A percentile compares a stretch with the other conserved stretches of the same genome.
Evolutionary conservation across 257 asterid species (phyloP).

Genomic region (Solanum bukasovii): DNA sequence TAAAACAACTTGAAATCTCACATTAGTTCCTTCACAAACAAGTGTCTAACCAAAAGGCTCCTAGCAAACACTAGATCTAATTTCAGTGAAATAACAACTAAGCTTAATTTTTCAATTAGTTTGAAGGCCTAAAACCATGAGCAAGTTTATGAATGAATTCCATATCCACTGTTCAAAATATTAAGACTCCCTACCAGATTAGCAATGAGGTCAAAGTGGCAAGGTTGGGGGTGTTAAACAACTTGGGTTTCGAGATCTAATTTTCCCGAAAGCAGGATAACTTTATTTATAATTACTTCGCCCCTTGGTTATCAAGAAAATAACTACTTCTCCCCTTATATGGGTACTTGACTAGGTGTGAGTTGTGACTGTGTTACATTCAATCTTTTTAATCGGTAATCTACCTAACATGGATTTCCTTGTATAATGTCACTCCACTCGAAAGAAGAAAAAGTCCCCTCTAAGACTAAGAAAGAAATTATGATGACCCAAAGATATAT

Average conservation of each 20-base stretch:
- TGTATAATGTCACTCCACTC: not conserved
- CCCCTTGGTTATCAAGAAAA: not conserved
- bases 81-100: not conserved
- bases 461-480: not conserved
- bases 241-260: not conserved
- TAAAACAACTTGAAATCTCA: not conserved
- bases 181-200: not conserved
- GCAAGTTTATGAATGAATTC: not conserved
- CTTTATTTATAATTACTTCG: not conserved
- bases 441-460: not conserved
- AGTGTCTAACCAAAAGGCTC: not conserved
- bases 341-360: not conserved
- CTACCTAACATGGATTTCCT: not conserved
- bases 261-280: not conserved
- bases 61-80: not conserved
- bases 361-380: not conserved
- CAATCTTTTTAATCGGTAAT: not conserved
- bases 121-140: not conserved
- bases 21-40: not conserved
- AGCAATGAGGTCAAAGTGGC: not conserved
- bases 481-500: not conserved
- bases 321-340: not conserved
- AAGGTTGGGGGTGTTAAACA: not conserved
- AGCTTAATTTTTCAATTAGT: not conserved
- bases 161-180: not conserved